Evolutionary conservation across 75 land plant species (phyloP), one percentile per base, ranked within the genome.

Genomic region (Adiantum capillusveneris): DNA sequence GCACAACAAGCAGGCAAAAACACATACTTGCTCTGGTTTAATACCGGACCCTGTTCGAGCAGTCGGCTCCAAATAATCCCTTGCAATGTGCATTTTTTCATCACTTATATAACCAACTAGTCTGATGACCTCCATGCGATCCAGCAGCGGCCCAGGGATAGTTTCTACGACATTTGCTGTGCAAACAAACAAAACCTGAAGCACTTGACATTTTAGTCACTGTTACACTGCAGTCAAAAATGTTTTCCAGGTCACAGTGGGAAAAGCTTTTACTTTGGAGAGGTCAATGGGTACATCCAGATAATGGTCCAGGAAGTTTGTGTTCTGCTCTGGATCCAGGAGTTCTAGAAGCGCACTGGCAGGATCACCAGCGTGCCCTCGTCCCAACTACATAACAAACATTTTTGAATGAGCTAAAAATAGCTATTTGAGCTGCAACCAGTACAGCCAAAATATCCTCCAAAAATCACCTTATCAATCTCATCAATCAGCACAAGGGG

Each of bases 241-340:
- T 3, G 9, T 46, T 46, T 46, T 2, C 2, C 50, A 46, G 6
- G 3, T 46, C 14, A 2, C 22, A 46, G 3, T 46, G 13, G 3
- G 17, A 53, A 53, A 53, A 19, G 28, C 55, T 66, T n/a, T n/a
- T 14, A 89, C 98, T 83, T 93, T 93, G 17, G 98, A 89, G 22
- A 93, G 30, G 53, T 93, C 98, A 62, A 93, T 89, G 31, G 97
- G 78, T 62, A 92, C 97, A 70, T 92, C 96, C 59, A 92, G 84
- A 62, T 92, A 92, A 67, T 92, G 98, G 58, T 93, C 98, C 54
- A 89, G 71, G 70, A 93, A 93, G 64, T 89, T 89, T 6, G 87
- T 88, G 73, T 93, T 93, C 73, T 89, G 98, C 74, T 93, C 98
- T 25, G 98, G 98, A 79, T 93, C 98, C 63, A 93, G 84, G 62